Evolutionary conservation across 1,284 basidiomycete species (phyloP), one percentile per base, ranked within the genome.

Genomic region (Tylopilus sp.): DNA sequence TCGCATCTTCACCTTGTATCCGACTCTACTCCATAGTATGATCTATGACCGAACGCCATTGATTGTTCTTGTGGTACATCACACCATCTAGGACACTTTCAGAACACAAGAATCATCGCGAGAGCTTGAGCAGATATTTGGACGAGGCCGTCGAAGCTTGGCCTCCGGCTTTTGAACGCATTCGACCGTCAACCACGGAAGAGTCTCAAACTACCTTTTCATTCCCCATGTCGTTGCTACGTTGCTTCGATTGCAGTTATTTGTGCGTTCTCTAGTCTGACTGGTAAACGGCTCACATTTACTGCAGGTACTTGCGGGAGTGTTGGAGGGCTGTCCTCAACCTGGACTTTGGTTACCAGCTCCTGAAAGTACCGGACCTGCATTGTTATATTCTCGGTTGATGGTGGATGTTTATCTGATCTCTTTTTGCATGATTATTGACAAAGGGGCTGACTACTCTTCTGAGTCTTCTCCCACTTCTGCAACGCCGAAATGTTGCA

Each of bases 261-360:
- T 80, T 55, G 93, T 94, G 67, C 72, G 57, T 63, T 32, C 39
- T 63, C 58, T 36, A 60, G 16, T 22, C 3, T 26, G 12, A 57
- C 39, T 9, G 38, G 69, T 66, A 58, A 64, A 71, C 58, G 44
- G 69, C 67, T 77, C 22, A 29, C 29, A 74, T 65, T 24, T 54
- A 9, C 69, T 67, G 41, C 74, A 95, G 89, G 85, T 89, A 10
- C 79, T 29, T 29, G 29, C 29, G 29, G 29, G 94, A 72, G 81
- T 93, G 19, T 79, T 95, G 29, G 80, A 80, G 29, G 95, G 97
- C 78, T 85, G 88, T 10, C 81, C 85, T 51, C 83, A 91, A 22
- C 83, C 96, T 18, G 74, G 87, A n/a, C 75, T 77, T 0, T 83
- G 83, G 58, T 74, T 88, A n/a, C 69, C 78, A 38, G 75, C 77